Evolutionary conservation across 2,329 filamentous ascomycete species (phyloP).

Genomic region (Alternaria sp.): DNA sequence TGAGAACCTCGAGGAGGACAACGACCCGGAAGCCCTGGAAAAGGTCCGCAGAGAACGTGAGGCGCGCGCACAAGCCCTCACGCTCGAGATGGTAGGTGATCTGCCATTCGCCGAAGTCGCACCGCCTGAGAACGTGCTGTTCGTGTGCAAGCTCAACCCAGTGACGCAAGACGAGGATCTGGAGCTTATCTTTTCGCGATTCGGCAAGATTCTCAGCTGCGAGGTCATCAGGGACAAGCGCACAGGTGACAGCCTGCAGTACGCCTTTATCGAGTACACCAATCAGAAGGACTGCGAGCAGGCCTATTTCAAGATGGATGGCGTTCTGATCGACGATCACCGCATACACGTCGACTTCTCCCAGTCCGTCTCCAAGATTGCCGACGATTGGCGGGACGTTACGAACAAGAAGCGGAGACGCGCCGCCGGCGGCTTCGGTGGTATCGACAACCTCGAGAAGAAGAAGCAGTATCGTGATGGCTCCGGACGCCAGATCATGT

Average conservation of each 20-base stretch:
- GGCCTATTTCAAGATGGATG: constrained; percentile 99
- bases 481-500: constrained; percentile 35
- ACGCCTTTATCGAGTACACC: constrained; percentile 96
- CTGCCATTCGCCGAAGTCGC: constrained; percentile 97
- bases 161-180: constrained; percentile 95
- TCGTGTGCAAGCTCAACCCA: constrained; percentile 98
- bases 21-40: constrained; percentile 81
- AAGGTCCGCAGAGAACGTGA: constrained; percentile 84
- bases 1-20: constrained; percentile 77
- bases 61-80: constrained; percentile 90
- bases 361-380: constrained; percentile 86
- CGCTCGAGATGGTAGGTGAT: constrained; percentile 97
- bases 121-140: constrained; percentile 94
- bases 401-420: constrained; percentile 79
- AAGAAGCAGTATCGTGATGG: constrained; percentile 75
- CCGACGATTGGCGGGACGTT: constrained; percentile 84
- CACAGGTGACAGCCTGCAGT: constrained; percentile 93
- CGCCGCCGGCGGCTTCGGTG: constrained; percentile 79
- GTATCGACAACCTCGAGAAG: constrained; percentile 86
- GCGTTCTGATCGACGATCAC: constrained; percentile 93
- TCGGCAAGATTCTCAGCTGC: constrained; percentile 92
- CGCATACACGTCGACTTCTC: constrained; percentile 99
- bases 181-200: constrained; percentile 94
- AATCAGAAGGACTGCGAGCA: constrained; percentile 91
- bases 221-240: constrained; percentile 95